Evolutionary conservation across 1,139 yeast genomes (phyloP).

Genomic region (Ogataea hybrid): DNA sequence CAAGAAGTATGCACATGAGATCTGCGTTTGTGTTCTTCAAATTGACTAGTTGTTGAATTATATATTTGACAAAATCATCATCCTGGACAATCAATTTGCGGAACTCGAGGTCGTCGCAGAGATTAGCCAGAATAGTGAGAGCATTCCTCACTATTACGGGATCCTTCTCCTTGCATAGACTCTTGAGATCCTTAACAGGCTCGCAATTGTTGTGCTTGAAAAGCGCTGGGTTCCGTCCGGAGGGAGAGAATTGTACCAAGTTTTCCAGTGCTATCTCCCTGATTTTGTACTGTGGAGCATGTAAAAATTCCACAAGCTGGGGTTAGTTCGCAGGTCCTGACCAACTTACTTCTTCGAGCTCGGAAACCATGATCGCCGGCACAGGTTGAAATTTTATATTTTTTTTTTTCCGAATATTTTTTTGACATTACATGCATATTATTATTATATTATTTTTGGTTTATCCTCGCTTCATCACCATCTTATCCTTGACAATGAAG

Average conservation of each 20-base stretch:
- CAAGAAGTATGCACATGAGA: slow-evolving; percentile 76
- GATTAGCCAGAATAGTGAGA: slow-evolving; percentile 74
- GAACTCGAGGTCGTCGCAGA: slow-evolving; percentile 70
- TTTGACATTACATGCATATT: not conserved
- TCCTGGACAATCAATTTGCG: slow-evolving; percentile 68
- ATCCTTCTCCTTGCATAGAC: slow-evolving; percentile 45
- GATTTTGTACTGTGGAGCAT: slow-evolving; percentile 78
- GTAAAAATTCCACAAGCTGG: slow-evolving; percentile 66
- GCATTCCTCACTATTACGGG: slow-evolving; percentile 53
- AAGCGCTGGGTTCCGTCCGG: slow-evolving; percentile 42
- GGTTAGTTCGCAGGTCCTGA: slow-evolving; percentile 2
- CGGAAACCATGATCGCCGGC: slow-evolving; percentile 48
- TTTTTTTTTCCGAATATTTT: slow-evolving; percentile 4
- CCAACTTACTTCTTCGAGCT: slow-evolving; percentile 53
- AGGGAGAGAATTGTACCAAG: slow-evolving; percentile 78
- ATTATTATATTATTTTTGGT: not conserved
- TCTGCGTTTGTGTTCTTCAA: slow-evolving; percentile 69
- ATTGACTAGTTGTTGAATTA: slow-evolving; percentile 54
- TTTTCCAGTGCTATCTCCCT: slow-evolving; percentile 84
- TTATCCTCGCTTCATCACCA: slow-evolving; percentile 23
- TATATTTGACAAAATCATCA: slow-evolving; percentile 51
- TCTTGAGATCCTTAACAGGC: slow-evolving; percentile 74
- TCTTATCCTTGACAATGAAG: slow-evolving; percentile 56
- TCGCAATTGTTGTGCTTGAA: slow-evolving; percentile 70
- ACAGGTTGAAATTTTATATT: not conserved